Evolutionary conservation across 805 yeast species (phyloP), one percentile per base, ranked within the genome.

Genomic region (Nakazawaea laoshanensis): DNA sequence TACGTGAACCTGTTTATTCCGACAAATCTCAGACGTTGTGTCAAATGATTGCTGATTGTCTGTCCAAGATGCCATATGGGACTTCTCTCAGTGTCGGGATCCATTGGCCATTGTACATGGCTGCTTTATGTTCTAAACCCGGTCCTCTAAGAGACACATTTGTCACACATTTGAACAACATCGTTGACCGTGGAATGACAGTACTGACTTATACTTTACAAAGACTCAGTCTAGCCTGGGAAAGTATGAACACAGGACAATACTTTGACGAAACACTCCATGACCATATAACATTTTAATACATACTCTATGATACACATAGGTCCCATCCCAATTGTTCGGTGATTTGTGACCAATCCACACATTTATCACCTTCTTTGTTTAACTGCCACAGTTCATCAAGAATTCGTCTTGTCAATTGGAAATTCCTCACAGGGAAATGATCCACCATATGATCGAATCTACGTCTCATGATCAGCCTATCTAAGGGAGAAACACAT

Each of bases 311-410:
- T 19, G 56, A 46, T 32, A 53, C 50, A 34, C 59, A 53, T 24
- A 53, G 44, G 23, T 49, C 49, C 70, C 70, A 64, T 1, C 67
- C 69, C 36, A 63, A 38, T 28, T 51, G 47, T 15, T 51, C 53
- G 3, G 63, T 55, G 8, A 64, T 49, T 21, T 57, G 59, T 28
- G 53, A 52, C 68, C 70, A 67, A 42, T 65, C 69, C n/a, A 61
- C 55, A 38, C 49, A 56, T 14, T 44, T 37, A 8, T 42, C 42
- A 5, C 57, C 57, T n/a, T 45, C 42, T 4, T 44, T 34, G 36
- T 62, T 61, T 22, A 47, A 18, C 17, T 44, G 50, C 70, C 69
- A 63, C 3, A 57, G 52, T 30, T 54, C 51, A 28, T 56, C 49
- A 8, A 58, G 34, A 2, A 61, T 45, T 11, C 51, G 46, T 44